phyloP scores from a whole-genome alignment of 140 eudicot genomes.

The Bidens hawaiensis region DNA sequence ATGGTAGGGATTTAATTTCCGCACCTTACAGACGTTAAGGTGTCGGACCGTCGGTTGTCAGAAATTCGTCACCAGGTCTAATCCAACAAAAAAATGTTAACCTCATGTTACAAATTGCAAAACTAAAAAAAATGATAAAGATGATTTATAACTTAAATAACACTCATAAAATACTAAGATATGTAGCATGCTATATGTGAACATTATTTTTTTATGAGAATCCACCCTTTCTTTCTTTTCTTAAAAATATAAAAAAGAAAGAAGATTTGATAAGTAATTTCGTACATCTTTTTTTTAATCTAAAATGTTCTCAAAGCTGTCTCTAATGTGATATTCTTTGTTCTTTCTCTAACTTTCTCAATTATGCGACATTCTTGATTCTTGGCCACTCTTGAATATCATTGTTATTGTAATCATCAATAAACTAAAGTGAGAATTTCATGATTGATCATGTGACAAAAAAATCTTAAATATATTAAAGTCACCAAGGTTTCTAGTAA shows the following conservation, averaged over 20 bases:
- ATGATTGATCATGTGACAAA: background rate
- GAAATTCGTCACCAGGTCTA: no score
- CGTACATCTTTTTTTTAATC: background rate
- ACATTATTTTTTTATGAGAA: background rate
- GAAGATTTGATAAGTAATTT: background rate
- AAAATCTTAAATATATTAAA: no score
- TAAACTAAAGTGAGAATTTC: background rate
- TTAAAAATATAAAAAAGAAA: background rate
- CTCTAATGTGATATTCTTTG: background rate
- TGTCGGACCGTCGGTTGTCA: no score
- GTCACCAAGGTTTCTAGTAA: no score
- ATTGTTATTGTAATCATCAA: background rate
- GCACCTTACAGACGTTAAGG: no score
- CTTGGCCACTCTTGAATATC: background rate
- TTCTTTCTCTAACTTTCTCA: conserved; percentile 3
- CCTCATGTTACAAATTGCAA: no score
- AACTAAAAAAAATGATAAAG: no score
- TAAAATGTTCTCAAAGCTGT: conserved; percentile 19
- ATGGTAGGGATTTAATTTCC: no score
- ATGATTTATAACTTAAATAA: no score
- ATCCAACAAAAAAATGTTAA: no score
- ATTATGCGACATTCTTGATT: conserved; percentile 3
- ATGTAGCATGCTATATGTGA: background rate
- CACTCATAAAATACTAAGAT: no score
- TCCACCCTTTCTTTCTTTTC: background rate